These are phyloP conservation scores for Cyclocybe aegerita DNA, from an alignment of 768 basidiomycete species.

Conservation along the genomic window DNA sequence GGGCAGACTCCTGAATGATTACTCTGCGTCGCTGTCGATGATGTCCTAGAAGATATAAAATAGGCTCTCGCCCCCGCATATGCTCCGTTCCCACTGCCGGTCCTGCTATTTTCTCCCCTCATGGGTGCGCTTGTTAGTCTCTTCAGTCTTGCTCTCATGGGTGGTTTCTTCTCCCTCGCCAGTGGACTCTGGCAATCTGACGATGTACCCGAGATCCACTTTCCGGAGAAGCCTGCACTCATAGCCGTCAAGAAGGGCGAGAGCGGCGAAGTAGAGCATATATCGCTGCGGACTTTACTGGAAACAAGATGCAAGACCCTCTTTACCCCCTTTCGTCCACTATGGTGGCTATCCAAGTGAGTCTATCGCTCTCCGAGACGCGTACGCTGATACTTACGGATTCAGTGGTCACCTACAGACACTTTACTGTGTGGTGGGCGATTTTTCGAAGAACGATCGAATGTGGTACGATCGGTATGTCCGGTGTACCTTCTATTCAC, in stretches of 20 bases:
- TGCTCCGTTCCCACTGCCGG: not conserved
- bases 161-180: slow-evolving; percentile 30
- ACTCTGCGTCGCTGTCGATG: slow-evolving; percentile 10
- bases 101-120: slow-evolving; percentile 5
- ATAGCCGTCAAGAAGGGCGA: slow-evolving; percentile 32
- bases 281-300: slow-evolving; percentile 38
- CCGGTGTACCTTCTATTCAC: not conserved
- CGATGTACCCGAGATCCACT: slow-evolving; percentile 33
- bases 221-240: slow-evolving; percentile 35
- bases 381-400: not conserved
- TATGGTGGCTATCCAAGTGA: slow-evolving; percentile 52
- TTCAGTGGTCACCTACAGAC: slow-evolving; percentile 66
- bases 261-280: slow-evolving; percentile 29
- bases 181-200: slow-evolving; percentile 17
- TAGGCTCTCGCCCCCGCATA: too few relatives aligned
- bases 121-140: slow-evolving; percentile 26
- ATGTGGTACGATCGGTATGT: slow-evolving; percentile 57
- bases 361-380: slow-evolving; percentile 13
- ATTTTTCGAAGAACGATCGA: slow-evolving; percentile 56
- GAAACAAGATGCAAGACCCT: slow-evolving; percentile 43
- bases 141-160: slow-evolving; percentile 32
- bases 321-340: slow-evolving; percentile 39
- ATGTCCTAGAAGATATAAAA: too few relatives aligned
- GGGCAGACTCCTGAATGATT: slow-evolving; percentile 3
- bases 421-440: slow-evolving; percentile 55